Base-by-base conservation (phyloP, 2,329 filamentous ascomycete species). In the Hirsutella rhossiliensis region DNA sequence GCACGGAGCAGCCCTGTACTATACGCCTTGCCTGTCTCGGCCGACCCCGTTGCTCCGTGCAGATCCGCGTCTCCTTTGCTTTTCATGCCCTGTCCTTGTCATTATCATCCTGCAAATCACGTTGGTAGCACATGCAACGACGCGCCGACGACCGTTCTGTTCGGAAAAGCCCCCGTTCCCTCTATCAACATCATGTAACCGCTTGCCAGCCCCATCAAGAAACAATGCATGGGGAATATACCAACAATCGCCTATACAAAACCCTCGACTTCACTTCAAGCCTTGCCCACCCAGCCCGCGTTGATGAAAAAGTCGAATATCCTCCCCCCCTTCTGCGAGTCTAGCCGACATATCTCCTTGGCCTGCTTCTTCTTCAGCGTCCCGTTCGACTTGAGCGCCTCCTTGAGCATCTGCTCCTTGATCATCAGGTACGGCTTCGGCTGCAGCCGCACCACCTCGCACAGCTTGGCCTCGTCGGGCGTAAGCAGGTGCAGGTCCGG, bases 281-380 rank as follows among this genome's bases (percentile, higher is more conserved):
- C 84, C 68, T 94, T 92, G 29, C 81, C 84, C 48, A 97, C 82
- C 88, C 90, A 97, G 3, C 90, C 92, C 45, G 81, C 82, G 58
- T 88, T 86, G 49, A 94, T 85, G 67, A 96, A 89, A 60, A 96
- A 97, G 62, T 97, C 92, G 64, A 90, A 96, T 46, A 97, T 79
- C 51, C 87, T 76, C 17, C 84, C 82, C 0, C 85, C 83, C 62
- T 96, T 97, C 50, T 84, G 84, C 11, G 80, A 77, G 56, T 97
- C 90, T 43, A 97, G 75, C 59, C 80, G 65, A 58, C 84, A 89
- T 23, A 97, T 82, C 57, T 94, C 85, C 58, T 83, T 85, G 2
- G 88, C 88, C 53, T 90, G 82, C 66, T 96, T 97, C 74, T 92
- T 95, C 71, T 95, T 97, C 8, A 98, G 66, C 12, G 74, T 77